Conservation (phyloP, 768 basidiomycete species). For the Mycena vulgaris region DNA sequence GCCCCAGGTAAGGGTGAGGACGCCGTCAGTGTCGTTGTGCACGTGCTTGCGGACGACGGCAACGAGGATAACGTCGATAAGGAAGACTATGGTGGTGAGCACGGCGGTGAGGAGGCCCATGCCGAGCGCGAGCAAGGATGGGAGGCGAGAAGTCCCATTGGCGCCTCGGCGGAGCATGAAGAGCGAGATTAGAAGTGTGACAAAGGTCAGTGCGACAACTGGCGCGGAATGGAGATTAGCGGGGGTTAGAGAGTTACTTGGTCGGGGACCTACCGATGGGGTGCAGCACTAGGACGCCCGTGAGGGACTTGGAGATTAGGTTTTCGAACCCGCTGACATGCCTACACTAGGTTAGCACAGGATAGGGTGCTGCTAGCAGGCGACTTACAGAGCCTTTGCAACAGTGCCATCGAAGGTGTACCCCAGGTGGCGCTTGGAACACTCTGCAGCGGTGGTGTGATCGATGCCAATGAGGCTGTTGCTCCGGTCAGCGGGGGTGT, state of each 20-base stretch:
- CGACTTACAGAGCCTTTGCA: slow-evolving; percentile 59
- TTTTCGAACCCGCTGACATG: slow-evolving; percentile 54
- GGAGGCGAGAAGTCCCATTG: slow-evolving; percentile 53
- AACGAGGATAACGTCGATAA: slow-evolving; percentile 68
- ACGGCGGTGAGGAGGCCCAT: slow-evolving; percentile 58
- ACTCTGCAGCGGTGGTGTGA: slow-evolving; percentile 56
- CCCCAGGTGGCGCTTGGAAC: slow-evolving; percentile 66
- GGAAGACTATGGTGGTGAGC: slow-evolving; percentile 65
- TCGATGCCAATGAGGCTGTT: slow-evolving; percentile 61
- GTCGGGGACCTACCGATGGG: slow-evolving; percentile 61
- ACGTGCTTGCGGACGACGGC: slow-evolving; percentile 61
- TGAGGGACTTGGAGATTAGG: slow-evolving; percentile 60
- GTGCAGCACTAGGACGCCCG: slow-evolving; percentile 68
- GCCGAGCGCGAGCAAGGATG: slow-evolving; percentile 56
- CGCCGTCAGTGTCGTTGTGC: slow-evolving; percentile 57
- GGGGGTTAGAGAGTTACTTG: not conserved
- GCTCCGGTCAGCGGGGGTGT: slow-evolving; percentile 11
- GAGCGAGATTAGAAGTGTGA: slow-evolving; percentile 65
- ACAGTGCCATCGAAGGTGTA: slow-evolving; percentile 70
- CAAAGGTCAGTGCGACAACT: slow-evolving; percentile 68
- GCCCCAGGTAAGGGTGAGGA: slow-evolving; percentile 61
- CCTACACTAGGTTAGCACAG: slow-evolving; percentile 39
- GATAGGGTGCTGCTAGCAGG: slow-evolving; percentile 26
- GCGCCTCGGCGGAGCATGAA: slow-evolving; percentile 59
- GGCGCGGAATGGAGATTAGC: slow-evolving; percentile 32